These are phyloP conservation scores for Aspergillus japonicus DNA, from an alignment of 2,329 filamentous ascomycete genomes.

Conservation along the genomic window DNA sequence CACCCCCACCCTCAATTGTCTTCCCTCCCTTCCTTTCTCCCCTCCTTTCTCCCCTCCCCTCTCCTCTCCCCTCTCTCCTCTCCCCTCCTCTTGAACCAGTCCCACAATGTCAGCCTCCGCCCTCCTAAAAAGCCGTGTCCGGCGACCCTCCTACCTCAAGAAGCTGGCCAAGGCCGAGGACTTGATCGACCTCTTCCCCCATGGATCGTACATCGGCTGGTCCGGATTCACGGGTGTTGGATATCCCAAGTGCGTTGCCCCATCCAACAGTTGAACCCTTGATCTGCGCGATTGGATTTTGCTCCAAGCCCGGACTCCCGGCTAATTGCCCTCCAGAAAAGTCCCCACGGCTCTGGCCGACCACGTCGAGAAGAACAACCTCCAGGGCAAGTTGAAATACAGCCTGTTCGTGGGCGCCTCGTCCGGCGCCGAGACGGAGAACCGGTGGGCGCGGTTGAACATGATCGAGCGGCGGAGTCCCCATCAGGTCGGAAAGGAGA, in stretches of 20 bases:
- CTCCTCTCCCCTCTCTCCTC: conserved; percentile 10
- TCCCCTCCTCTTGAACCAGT: conserved; percentile 7
- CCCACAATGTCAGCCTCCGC: conserved; percentile 61
- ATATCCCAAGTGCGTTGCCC: conserved; percentile 72
- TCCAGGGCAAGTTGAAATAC: conserved; percentile 83
- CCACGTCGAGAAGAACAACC: conserved; percentile 80
- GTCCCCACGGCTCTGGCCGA: conserved; percentile 81
- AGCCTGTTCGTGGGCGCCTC: conserved; percentile 87
- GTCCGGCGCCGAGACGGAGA: conserved; percentile 85
- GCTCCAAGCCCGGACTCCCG: not conserved
- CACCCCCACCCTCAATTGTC: conserved; percentile 8
- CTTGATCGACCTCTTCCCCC: conserved; percentile 75
- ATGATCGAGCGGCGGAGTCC: conserved; percentile 86
- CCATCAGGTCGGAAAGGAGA: conserved; percentile 87
- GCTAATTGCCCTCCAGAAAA: conserved; percentile 55
- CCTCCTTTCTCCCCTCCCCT: conserved; percentile 17
- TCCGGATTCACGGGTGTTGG: conserved; percentile 87
- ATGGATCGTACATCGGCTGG: conserved; percentile 87
- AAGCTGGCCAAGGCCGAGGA: conserved; percentile 80
- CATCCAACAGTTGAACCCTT: not conserved
- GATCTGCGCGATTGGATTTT: conserved; percentile 1
- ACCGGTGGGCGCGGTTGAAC: conserved; percentile 82
- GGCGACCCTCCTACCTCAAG: conserved; percentile 72
- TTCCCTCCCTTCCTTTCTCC: conserved; percentile 10
- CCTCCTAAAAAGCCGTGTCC: conserved; percentile 71